Evolutionary conservation across 139 green algal species (phyloP).

Genomic region (Chlorella sp.): DNA sequence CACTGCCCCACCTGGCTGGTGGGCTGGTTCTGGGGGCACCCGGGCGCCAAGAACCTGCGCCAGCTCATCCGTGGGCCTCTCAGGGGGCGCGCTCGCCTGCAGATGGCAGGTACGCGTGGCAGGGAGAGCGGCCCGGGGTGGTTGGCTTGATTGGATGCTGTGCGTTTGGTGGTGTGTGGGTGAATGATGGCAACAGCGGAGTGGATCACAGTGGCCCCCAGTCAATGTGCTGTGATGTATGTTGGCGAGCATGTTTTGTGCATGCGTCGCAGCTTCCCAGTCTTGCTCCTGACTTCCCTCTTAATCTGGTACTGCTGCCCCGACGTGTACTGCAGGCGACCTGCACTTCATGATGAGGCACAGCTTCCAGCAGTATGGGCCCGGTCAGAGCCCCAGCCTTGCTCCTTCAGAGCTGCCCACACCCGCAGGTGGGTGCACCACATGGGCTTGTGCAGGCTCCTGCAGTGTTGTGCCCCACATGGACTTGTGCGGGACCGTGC

Average conservation of each 20-base stretch:
- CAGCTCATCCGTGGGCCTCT: slow-evolving; percentile 86
- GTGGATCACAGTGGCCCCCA: too few species aligned
- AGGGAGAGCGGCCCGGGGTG: background rate
- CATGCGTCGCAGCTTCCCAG: background rate
- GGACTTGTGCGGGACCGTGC: too few species aligned
- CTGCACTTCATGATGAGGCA: slow-evolving; percentile 96
- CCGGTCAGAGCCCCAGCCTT: slow-evolving; percentile 22
- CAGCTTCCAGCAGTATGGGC: slow-evolving; percentile 52
- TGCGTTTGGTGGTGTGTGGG: background rate
- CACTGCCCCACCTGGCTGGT: slow-evolving; percentile 89
- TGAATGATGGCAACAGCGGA: too few species aligned
- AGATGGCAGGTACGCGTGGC: slow-evolving; percentile 64
- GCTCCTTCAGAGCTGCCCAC: slow-evolving; percentile 37
- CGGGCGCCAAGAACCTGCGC: slow-evolving; percentile 69
- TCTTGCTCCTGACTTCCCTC: background rate
- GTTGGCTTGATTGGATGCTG: background rate
- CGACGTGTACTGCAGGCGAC: slow-evolving; percentile 60
- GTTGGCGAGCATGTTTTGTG: too few species aligned
- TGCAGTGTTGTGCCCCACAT: background rate
- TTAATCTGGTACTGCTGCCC: background rate
- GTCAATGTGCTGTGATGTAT: too few species aligned
- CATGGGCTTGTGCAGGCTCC: too few species aligned
- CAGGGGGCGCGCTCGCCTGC: slow-evolving; percentile 71
- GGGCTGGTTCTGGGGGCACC: slow-evolving; percentile 79
- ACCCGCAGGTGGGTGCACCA: slow-evolving; percentile 6